A percentile compares a stretch with the other conserved stretches of the same genome.
Conservation (phyloP, 176 grass and related monocot species). For the Luzula sylvatica region DNA sequence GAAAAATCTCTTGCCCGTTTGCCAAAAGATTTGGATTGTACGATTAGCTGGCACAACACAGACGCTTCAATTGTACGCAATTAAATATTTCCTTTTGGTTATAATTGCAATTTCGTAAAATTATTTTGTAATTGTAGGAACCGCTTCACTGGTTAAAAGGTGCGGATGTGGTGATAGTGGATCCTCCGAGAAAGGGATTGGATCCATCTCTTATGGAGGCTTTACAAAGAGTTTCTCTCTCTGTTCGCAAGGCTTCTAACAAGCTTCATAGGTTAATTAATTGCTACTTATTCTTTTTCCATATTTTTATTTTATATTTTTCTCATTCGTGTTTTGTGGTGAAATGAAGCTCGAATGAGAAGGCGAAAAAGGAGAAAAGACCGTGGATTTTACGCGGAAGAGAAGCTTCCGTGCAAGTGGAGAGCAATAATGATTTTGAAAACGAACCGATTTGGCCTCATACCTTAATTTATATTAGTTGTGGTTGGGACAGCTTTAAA, state of each 20-base stretch:
- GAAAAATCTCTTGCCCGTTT: constrained; percentile 80
- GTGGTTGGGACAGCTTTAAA: constrained; percentile 97
- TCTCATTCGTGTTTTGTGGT: constrained; percentile 25
- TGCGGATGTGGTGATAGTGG: constrained; percentile 68
- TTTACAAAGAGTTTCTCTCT: constrained; percentile 58
- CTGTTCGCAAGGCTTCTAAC: constrained; percentile 36
- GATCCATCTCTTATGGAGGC: constrained; percentile 68
- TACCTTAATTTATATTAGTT: constrained; percentile 94
- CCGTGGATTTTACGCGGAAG: constrained; percentile 88
- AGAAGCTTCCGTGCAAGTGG: constrained; percentile 71
- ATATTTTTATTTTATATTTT: not conserved
- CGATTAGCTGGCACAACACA: constrained; percentile 91
- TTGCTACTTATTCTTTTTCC: constrained; percentile 11
- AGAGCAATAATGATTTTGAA: constrained; percentile 41
- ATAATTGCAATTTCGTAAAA: too few species aligned
- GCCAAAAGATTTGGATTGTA: constrained; percentile 53
- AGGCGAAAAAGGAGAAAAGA: constrained; percentile 88
- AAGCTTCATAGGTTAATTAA: constrained; percentile 46
- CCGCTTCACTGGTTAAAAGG: constrained; percentile 79
- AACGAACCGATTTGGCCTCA: constrained; percentile 50
- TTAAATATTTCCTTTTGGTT: too few species aligned
- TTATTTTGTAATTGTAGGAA: constrained; percentile 47
- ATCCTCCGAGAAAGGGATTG: constrained; percentile 97
- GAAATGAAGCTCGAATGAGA: constrained; percentile 43
- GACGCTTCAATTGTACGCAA: constrained; percentile 83